These are phyloP conservation scores for Rosa multiflora DNA, from an alignment of 306 rosid genomes.

Conservation along the genomic window DNA sequence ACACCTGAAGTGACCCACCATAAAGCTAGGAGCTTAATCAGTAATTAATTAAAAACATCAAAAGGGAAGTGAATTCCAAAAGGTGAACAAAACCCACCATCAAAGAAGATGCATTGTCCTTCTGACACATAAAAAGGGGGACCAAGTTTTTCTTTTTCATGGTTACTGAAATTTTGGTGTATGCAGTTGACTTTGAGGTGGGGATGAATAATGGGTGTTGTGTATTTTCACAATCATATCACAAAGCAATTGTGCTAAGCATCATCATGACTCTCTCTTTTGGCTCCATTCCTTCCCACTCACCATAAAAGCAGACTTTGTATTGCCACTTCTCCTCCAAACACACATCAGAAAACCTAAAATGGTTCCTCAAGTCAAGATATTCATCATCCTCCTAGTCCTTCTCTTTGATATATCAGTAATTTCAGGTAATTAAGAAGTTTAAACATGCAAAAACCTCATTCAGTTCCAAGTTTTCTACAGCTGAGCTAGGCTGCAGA, in stretches of 20 bases:
- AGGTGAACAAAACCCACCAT: slow-evolving; percentile 30
- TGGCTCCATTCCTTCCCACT: slow-evolving; percentile 39
- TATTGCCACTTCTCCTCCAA: slow-evolving; percentile 13
- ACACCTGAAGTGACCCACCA: slow-evolving; percentile 34
- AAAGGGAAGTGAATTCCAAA: slow-evolving; percentile 30
- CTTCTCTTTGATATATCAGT: slow-evolving; percentile 14
- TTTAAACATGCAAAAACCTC: neutral
- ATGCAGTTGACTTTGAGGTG: slow-evolving; percentile 38
- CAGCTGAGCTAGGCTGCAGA: neutral
- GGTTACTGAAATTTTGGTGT: slow-evolving; percentile 14
- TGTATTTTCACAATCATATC: slow-evolving; percentile 21
- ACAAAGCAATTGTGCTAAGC: slow-evolving; percentile 27
- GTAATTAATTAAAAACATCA: neutral
- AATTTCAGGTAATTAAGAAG: slow-evolving; percentile 29
- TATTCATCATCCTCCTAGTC: slow-evolving; percentile 30
- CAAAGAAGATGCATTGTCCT: slow-evolving; percentile 21
- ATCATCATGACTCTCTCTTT: slow-evolving; percentile 35
- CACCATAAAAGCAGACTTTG: slow-evolving; percentile 24
- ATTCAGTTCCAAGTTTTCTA: neutral
- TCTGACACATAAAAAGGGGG: slow-evolving; percentile 22
- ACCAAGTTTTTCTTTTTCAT: neutral
- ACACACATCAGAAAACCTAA: neutral
- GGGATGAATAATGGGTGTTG: slow-evolving; percentile 17
- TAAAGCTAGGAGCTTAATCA: neutral
- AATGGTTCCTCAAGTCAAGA: slow-evolving; percentile 38